These are phyloP conservation scores for Entomortierella beljakovae DNA, from an alignment of 192 early-diverging fungal genomes.

Conservation along the genomic window DNA sequence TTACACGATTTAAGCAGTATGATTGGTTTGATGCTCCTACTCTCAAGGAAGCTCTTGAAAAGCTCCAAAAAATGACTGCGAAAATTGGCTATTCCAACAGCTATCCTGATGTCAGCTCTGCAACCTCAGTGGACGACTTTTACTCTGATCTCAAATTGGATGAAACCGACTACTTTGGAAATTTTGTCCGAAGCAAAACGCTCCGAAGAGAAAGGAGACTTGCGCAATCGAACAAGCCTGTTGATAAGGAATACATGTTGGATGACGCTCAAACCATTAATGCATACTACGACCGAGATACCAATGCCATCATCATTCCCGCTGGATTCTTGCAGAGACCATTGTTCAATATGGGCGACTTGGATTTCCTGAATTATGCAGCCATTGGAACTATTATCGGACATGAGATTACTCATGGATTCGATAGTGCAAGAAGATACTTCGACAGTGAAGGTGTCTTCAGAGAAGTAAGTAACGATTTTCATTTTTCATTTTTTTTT, in stretches of 20 bases:
- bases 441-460: constrained; percentile 62
- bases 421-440: constrained; percentile 66
- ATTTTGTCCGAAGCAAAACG: constrained; percentile 20
- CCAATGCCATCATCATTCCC: constrained; percentile 26
- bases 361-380: constrained; percentile 71
- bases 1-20: constrained; percentile 37
- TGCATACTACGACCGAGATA: constrained; percentile 59
- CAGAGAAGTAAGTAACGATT: constrained; percentile 18
- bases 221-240: constrained; percentile 33
- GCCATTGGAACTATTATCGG: constrained; percentile 71
- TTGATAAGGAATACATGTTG: constrained; percentile 39
- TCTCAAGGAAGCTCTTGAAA: constrained; percentile 42
- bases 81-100: constrained; percentile 59
- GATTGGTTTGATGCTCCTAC: constrained; percentile 59
- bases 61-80: constrained; percentile 51
- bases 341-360: constrained; percentile 61
- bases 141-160: constrained; percentile 44
- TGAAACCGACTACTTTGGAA: constrained; percentile 50
- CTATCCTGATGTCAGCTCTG: constrained; percentile 46
- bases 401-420: constrained; percentile 77
- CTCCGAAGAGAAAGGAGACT: constrained; percentile 33
- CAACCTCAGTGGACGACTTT: constrained; percentile 55
- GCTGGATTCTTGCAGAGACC: constrained; percentile 69
- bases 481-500: constrained; percentile 13
- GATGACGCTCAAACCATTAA: constrained; percentile 62